These are phyloP conservation scores for Cryptosporidium ubiquitum DNA, from an alignment of 169 alveolate species.

Conservation along the genomic window DNA sequence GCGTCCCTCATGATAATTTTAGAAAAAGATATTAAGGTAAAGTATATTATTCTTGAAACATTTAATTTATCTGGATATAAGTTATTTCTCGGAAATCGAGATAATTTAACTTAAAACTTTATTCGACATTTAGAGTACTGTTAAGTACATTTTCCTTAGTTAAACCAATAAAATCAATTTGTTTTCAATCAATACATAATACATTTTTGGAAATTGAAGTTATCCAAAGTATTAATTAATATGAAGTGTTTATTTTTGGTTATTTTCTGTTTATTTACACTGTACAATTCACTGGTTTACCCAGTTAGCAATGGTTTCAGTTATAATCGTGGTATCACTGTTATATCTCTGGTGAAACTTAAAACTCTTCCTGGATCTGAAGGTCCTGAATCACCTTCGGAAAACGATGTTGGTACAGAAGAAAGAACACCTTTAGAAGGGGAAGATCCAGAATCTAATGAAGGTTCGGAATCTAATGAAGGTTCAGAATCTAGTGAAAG, in stretches of 20 bases:
- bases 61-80: neutral
- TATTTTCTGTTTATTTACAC: neutral
- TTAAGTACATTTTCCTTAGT: neutral
- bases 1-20: neutral
- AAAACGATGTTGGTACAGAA: neutral
- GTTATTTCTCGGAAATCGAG: no score
- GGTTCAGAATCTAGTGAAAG: no score
- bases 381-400: neutral
- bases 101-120: neutral
- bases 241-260: neutral
- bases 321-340: no score
- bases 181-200: no score
- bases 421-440: no score
- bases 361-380: neutral
- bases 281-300: neutral
- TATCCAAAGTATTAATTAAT: no score
- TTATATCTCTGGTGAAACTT: neutral
- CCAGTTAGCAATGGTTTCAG: neutral
- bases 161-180: no score
- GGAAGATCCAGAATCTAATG: no score
- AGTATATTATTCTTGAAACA: no score
- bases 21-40: neutral
- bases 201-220: no score
- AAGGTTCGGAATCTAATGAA: no score
- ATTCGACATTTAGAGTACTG: no score